Evolutionary conservation across 192 early-diverging fungal genomes (phyloP), one percentile per base, ranked within the genome.

Genomic region (Tieghemiomyces parasiticus): DNA sequence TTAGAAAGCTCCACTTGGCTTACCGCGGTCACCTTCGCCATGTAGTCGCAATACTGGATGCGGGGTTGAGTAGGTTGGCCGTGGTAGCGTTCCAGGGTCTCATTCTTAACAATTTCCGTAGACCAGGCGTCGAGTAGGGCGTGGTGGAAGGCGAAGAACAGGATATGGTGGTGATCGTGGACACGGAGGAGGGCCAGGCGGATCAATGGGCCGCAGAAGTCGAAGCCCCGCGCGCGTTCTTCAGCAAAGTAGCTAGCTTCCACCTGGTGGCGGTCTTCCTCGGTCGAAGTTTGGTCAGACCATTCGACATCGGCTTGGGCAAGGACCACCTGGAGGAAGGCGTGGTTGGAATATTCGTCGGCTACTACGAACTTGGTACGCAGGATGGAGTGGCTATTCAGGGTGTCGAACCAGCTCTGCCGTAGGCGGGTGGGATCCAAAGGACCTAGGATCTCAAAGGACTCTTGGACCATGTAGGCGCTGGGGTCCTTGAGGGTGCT

Each of bases 51-150:
- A 25, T n/a, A 48, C 47, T 48, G 47, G 4, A 22, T 14, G 9
- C 10, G 4, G 24, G 47, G 38, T 8, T 44, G 24, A 42, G 38
- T 42, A 42, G 55, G 34, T 4, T 38, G 19, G 22, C 32, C 33
- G 19, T 58, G 55, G 55, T 58, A 58, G n/a, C 34, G 22, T 3
- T 31, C 55, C 13, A 58, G 13, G 0, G 35, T n/a, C n/a, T 58
- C 55, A 2, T n/a, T 22, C 0, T 35, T n/a, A n/a, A 58, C 33
- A 3, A 58, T 9, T 35, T 58, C 22, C 55, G 22, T 25, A 10
- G 55, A 58, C 55, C 55, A 58, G 55, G 55, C 55, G 35, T 58
- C 55, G 34, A 58, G 55, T 24, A 58, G 55, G 10, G 55, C 55
- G 26, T 58, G 55, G 33, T 58, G 55, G 24, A 22, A 58, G 2